These are phyloP conservation scores for Linnemannia schmuckeri DNA, from an alignment of 192 early-diverging fungal species.

Conservation along the genomic window DNA sequence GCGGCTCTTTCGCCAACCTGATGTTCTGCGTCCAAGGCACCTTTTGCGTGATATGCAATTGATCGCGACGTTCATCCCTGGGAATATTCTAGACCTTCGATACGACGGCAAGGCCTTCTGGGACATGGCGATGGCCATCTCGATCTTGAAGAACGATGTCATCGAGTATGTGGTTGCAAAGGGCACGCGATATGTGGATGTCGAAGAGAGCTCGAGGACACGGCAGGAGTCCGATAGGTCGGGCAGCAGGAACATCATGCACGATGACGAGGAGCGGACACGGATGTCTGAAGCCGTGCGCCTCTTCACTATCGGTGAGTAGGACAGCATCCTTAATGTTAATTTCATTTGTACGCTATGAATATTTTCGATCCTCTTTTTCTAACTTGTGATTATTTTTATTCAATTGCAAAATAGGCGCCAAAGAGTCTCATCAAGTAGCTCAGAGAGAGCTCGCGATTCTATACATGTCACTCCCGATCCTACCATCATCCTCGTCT, in stretches of 20 bases:
- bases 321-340: too few species aligned
- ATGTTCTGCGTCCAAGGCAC: conserved; percentile 39
- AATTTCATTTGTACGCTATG: not conserved
- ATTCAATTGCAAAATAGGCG: conserved; percentile 19
- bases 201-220: conserved; percentile 16
- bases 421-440: conserved; percentile 55
- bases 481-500: conserved; percentile 46
- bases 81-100: conserved; percentile 51
- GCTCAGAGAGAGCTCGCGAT: conserved; percentile 58
- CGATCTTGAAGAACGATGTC: conserved; percentile 52
- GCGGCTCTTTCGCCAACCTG: conserved; percentile 38
- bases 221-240: conserved; percentile 16
- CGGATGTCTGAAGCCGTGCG: conserved; percentile 55
- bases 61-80: conserved; percentile 53
- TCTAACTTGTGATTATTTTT: not conserved
- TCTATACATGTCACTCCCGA: conserved; percentile 57
- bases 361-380: not conserved
- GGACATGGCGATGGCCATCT: conserved; percentile 58
- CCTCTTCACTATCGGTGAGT: conserved; percentile 58
- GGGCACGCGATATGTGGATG: conserved; percentile 46
- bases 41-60: conserved; percentile 58
- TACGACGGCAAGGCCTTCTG: conserved; percentile 61
- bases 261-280: conserved; percentile 47
- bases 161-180: conserved; percentile 53
- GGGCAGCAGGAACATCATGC: conserved; percentile 20